Evolutionary conservation across 1,284 basidiomycete species (phyloP), one percentile per base, ranked within the genome.

Genomic region (Tilletia indica): DNA sequence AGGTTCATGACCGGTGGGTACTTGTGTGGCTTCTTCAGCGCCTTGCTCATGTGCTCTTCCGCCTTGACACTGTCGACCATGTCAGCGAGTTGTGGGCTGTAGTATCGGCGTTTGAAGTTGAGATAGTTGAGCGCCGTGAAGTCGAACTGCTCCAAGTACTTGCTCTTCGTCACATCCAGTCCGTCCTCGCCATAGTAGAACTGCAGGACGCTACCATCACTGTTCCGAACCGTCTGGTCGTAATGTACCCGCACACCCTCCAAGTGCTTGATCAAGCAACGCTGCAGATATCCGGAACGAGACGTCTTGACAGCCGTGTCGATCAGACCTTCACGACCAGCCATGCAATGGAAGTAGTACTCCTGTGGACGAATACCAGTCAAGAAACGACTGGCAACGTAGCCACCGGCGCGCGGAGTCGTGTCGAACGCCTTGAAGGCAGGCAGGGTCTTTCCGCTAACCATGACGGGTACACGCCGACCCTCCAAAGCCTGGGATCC

Each of bases 311-410:
- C 97, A 67, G 97, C 97, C 11, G 97, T 99, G 85, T 99, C 97
- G 82, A 99, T 99, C 45, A 99, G 89, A 85, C 97, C 97, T 87
- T 99, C 97, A 80, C 97, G 91, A 70, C 97, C 97, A 73, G 97
- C 95, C 97, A 99, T 99, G 85, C 97, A 98, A 87, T 99, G 97
- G 89, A 99, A 99, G 87, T 97, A 99, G 87, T 97, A 99, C 85
- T 99, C 97, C 85, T 99, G 97, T 0, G 97, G 97, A 76, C 92
- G 93, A 84, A 99, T 91, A 73, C 97, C 97, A 21, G 97, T 99
- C 87, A 99, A 89, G 89, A 99, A 99, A 68, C 97, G 93, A 85
- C 95, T 97, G n/a, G 93, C 94, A 68, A 99, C 93, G 85, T 97
- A 99, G n/a, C 97, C 97, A 85, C 97, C 97, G 19, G 97, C 96